Evolutionary conservation across 371 early-diverging fungal species (phyloP), one percentile per base, ranked within the genome.

Genomic region (Apophysomyces elegans): DNA sequence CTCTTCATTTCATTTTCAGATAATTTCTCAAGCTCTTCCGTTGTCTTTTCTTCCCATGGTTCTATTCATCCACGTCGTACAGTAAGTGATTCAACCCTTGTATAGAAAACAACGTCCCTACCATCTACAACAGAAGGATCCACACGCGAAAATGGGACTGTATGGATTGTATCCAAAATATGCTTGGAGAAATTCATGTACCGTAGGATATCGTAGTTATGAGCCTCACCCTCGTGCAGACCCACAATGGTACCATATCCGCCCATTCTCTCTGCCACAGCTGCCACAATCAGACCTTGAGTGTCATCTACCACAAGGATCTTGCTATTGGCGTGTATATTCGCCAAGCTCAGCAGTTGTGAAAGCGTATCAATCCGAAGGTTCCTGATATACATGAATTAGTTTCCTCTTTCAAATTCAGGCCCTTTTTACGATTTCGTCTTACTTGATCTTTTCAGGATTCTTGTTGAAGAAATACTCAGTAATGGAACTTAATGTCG

Each of bases 321-420:
- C 54, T 50, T 50, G 54, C 54, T 50, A 9, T 89, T 79, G 12
- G 95, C 84, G 59, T 86, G 91, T 4, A 97, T 88, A 71, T 98
- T 97, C 12, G 88, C 90, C 57, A 87, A 72, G 7, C 88, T 85
- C 38, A 99, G 75, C 14, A 99, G 70, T 76, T 96, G 96, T n/a
- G 96, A 89, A 11, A 99, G 84, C 5, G 97, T 93, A 75, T 99
- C 99, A 16, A 91, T 77, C 12, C 99, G 93, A 37, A 98, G 69
- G 21, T 93, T 89, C 56, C 93, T 88, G 41, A 58, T 32, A n/a
- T 7, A 59, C 46, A 26, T 1, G 7, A 18, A 32, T 61, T 13
- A 75, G 37, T 14, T 58, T 56, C 14, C 3, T 26, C 32, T 26
- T 26, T 26, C 5, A 39, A 12, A 21, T 37, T 5, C 21, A 13